phyloP scores from a whole-genome alignment of 2,329 filamentous ascomycete genomes.

The Dothideomycetes sp. region DNA sequence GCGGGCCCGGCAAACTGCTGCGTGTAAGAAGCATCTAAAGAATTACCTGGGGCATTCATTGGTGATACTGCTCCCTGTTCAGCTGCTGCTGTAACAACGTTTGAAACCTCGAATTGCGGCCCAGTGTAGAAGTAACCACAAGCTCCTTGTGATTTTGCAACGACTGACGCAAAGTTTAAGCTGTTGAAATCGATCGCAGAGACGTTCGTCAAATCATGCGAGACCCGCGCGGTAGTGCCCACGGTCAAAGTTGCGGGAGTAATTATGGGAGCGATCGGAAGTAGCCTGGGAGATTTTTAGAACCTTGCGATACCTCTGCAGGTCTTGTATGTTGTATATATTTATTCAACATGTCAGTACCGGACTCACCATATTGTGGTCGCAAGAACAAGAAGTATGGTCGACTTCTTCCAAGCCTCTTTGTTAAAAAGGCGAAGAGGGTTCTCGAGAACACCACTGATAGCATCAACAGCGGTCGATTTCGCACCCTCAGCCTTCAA shows the following conservation, averaged over 20 bases:
- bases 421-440: neutral
- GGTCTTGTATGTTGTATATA: no score
- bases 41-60: neutral
- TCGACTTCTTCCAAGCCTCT: neutral
- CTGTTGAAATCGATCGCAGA: neutral
- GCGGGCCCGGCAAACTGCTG: neutral
- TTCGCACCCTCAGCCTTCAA: neutral
- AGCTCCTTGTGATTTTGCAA: neutral
- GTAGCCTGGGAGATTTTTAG: neutral
- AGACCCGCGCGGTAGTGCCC: neutral
- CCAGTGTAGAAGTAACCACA: neutral
- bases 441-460: neutral
- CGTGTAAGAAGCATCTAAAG: neutral
- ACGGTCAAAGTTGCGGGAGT: constrained; percentile 1
- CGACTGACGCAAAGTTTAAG: neutral
- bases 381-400: neutral
- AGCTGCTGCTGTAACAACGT: neutral
- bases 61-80: neutral
- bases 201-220: neutral
- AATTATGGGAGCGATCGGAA: neutral
- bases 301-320: no score
- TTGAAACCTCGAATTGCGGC: neutral
- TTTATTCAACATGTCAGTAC: no score
- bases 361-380: neutral
- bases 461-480: neutral